Evolutionary conservation across 148 eudicot genomes (phyloP), one percentile per base, ranked within the genome.

Genomic region (Drosera capensis): DNA sequence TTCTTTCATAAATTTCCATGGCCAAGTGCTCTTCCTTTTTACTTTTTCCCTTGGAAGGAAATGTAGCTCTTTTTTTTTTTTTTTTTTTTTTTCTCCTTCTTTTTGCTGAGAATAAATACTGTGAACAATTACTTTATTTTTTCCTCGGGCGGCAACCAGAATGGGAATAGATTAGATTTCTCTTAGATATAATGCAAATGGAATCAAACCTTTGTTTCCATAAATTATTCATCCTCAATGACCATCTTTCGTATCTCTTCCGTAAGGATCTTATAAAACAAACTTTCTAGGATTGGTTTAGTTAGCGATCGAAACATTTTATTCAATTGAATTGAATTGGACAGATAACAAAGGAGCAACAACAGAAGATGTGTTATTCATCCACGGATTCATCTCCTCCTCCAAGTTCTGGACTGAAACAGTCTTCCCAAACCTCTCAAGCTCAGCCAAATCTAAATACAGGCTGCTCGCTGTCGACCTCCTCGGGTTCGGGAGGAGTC

Each of bases 391-490:
- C 49, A 88, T 88, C 25, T 88, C 96, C 14, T 83, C 94, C 0
- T 80, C 96, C 1, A 85, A 74, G 23, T 79, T 88, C 43, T 88
- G 96, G 96, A 83, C 90, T 0, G 92, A 88, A 37, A 88, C 96
- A 1, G 17, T 88, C 31, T 83, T 83, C 28, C 94, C 96, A 1
- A 88, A 88, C 48, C 71, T 88, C 40, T 70, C 94, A 16, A 65
- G 60, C 40, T 58, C 71, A 0, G 61, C 86, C 0, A 80, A 75
- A 49, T 71, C 90, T 2, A 72, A 55, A 59, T 88, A 82, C 67
- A 48, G 96, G 2, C 47, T 83, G 0, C 58, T 88, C 1, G 96
- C 96, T 13, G 66, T 88, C 18, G 96, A 88, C 58, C 66, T 88
- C 29, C 66, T 88, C 0, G 96, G 96, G 34, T 88, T 88, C 11